Evolutionary conservation across 1,284 basidiomycete species (phyloP), one percentile per base, ranked within the genome.

Genomic region (Anthracocystis setariae): DNA sequence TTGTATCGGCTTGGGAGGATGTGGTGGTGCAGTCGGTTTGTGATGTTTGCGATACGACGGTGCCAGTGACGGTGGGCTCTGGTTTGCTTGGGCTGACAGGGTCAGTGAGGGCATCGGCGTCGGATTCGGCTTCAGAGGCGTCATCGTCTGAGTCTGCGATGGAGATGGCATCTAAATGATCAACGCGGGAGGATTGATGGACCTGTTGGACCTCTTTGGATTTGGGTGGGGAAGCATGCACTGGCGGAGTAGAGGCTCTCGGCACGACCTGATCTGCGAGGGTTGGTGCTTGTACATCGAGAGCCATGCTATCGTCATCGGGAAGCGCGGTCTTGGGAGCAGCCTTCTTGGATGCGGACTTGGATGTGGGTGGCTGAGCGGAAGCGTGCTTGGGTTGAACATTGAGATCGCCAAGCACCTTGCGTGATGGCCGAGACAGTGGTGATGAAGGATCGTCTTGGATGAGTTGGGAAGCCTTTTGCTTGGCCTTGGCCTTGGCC

Each of bases 241-340:
- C 18, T 27, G 69, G 68, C n/a, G 68, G 69, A 13, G 69, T 72
- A 1, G 69, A 72, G 25, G 63, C 69, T 25, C 69, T 46, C 3
- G 69, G 69, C n/a, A 63, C 44, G n/a, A 20, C 18, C 23, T 51
- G 45, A n/a, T 47, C 48, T 21, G 33, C 21, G n/a, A 49, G 45
- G n/a, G 20, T 21, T 8, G 27, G 42, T 12, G 24, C 32, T 18
- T 29, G 52, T 18, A 49, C 25, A 25, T 71, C 62, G 23, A 59
- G 39, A 9, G 47, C 63, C 59, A 67, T 67, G 55, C 66, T 69
- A 20, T 73, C 65, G 27, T 69, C 71, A 2, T 73, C 65, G 2
- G 47, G 21, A 8, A 43, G 25, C 8, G 45, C 24, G 3, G 51
- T 33, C n/a, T 45, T 59, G 46, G 42, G 45, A 29, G 37, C 29